Percentiles rank a stretch among this genome's conserved stretches.
Conservation (phyloP, 1,284 basidiomycete species). For the Cryptococcus floricola region DNA sequence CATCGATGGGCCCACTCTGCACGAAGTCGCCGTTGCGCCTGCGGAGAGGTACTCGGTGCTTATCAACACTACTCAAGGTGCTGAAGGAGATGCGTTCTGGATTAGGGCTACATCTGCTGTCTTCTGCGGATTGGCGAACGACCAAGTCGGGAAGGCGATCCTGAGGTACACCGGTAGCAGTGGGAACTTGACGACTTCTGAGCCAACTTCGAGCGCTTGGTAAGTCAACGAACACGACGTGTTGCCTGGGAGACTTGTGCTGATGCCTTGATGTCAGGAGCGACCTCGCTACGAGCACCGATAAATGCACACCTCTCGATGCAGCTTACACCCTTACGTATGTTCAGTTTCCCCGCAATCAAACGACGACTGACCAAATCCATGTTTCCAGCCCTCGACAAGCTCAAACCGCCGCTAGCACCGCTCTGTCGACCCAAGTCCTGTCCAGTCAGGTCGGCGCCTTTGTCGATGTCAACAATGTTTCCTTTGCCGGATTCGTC, state of each 20-base stretch:
- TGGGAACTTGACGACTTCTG: conserved; percentile 1
- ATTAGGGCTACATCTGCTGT: conserved; percentile 25
- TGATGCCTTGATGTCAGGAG: conserved; percentile 1
- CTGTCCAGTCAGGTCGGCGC: conserved; percentile 22
- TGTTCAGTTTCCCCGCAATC: conserved; percentile 14
- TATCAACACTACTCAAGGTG: conserved; percentile 32
- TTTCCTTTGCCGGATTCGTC: conserved; percentile 23
- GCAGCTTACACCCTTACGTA: conserved; percentile 13
- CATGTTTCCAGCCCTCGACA: too few relatives aligned
- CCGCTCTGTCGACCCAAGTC: conserved; percentile 15
- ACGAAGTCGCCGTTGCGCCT: conserved; percentile 23
- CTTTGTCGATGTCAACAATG: conserved; percentile 18
- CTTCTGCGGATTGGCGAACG: neutral
- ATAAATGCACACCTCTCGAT: conserved; percentile 20
- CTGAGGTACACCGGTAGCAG: conserved; percentile 5
- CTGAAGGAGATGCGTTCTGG: conserved; percentile 28
- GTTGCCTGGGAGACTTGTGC: neutral
- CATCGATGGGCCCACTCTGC: conserved; percentile 18
- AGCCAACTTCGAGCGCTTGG: conserved; percentile 6
- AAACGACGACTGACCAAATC: conserved; percentile 11
- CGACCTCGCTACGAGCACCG: conserved; percentile 6
- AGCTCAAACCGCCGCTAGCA: conserved; percentile 16
- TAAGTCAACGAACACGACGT: neutral
- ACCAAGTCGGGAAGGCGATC: conserved; percentile 2
- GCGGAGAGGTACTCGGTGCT: conserved; percentile 43